Base-by-base conservation (phyloP, 805 yeast genomes). In the Cyberlindnera sargentensis region DNA sequence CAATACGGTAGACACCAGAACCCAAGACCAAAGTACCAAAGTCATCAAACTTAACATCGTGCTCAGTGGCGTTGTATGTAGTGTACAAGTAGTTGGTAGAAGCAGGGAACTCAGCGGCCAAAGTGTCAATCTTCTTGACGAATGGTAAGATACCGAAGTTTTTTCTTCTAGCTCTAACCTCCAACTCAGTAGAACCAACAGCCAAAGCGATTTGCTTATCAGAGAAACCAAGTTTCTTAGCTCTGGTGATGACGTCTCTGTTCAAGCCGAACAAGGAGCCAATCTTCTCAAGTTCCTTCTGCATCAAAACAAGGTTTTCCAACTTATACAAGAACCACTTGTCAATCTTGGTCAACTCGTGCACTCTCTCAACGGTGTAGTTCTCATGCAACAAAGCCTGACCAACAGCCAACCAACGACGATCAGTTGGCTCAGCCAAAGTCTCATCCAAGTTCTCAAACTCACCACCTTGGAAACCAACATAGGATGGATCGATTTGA, bases 31-130 rank as follows among this genome's bases (percentile, higher is more conserved):
- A 72, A 48, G 93, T 84, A 61, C 98, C 98, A 53, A 85, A 75
- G 47, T 91, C 98, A 57, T 84, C 78, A 62, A 91, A 93, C 37
- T 71, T 76, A 39, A 91, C 82, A 65, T 91, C 99, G 52, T 81
- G 82, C 45, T 79, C 72, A 46, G 86, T 75, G 45, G 97, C 99
- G 61, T 90, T 91, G 71, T 91, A 91, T 39, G 99, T 91, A 41
- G 96, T 86, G 79, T 91, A 91, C 56, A 91, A 74, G 67, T 91
- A 91, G 73, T 91, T 91, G 44, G 99, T 91, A 58, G 82, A 76
- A 41, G 99, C 99, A 39, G 99, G 99, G 81, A 91, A 91, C 67
- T 91, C 99, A 45, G 99, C 98, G 49, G 99, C 99, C 52, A 91
- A 75, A 33, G 99, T 91, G 62, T 91, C 98, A 60, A 91, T 91